Base-by-base conservation (phyloP, 306 rosid species). In the Glycyrrhiza uralensis region DNA sequence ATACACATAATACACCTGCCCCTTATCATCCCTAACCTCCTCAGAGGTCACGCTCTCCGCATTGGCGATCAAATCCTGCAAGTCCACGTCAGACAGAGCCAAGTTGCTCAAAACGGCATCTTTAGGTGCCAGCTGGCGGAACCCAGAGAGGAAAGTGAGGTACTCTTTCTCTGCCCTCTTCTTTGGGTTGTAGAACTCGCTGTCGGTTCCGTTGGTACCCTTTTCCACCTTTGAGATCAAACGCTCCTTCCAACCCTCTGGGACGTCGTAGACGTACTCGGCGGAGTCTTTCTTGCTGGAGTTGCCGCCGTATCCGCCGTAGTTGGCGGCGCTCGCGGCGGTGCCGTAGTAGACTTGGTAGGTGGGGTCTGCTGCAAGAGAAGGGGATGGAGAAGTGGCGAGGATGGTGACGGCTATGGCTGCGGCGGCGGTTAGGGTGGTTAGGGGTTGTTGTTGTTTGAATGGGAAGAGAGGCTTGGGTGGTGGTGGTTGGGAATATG, bases 221-320 rank as follows among this genome's bases (percentile, higher is more conserved):
- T 93, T 93, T 42, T 91, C 96, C 6, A 89, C 96, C 41, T 94
- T 87, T 1, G 96, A 94, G 0, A 94, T 92, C n/a, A 94, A 72
- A 0, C 95, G 92, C 47, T 94, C 97, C 68, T 91, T 89, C 97
- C 98, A 94, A 0, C 97, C 96, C 0, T 71, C 79, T 0, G 96
- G 97, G 5, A 91, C 96, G 35, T 94, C 98, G 20, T 87, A 86
- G 13, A 94, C 66, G 35, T 94, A 89, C 76, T 94, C 98, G 0
- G 97, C 94, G 0, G 98, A 86, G 74, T 88, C 89, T 60, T 89
- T 81, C 79, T 90, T 93, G 90, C 15, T 80, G 14, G 97, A 80
- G 71, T 93, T 93, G 0, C 97, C 97, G 0, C 96, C 96, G 46
- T 83, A 87, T 7, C 98, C 94, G 0, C 98, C 98, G 72, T 93